Base-by-base conservation (phyloP, 306 rosid genomes). In the Potentilla sterilis region DNA sequence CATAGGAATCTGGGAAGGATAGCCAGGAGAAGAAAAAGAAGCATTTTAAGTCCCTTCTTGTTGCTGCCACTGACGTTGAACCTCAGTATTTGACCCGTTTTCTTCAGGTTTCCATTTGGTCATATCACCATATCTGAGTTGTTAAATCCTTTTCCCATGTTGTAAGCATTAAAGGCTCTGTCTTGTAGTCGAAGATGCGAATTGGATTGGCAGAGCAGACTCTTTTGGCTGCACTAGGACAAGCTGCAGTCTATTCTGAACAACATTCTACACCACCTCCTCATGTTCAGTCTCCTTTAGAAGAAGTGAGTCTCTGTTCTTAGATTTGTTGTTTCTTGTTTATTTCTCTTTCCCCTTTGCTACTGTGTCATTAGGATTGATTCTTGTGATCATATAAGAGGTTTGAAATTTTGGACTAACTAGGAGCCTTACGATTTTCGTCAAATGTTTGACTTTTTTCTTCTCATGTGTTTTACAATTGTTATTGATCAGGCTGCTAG, bases 1-100 rank as follows among this genome's bases (percentile, higher is more conserved):
- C 51, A 6, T 79, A 92, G 99, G 99, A 92, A 89, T 87, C 97
- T 84, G 97, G 99, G 72, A 92, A 88, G 86, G 97, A 90, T 68
- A 92, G 99, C 82, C 97, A 86, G 79, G 96, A 95, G 84, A 95
- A 89, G 88, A 89, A 95, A 88, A 95, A 89, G 81, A 89, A 88
- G 83, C 96, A 81, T 78, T 89, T 95, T 72, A 89, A 90, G 90
- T 84, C 90, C 76, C 93, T 95, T 77, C 89, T 95, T 84, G 96
- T 92, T 70, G 96, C 97, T 72, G 96, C 99, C 78, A 87, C 97
- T 64, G 97, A 90, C 76, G 88, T 93, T 67, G 99, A 95, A 85
- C 97, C 97, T 72, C 88, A 73, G 73, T 95, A 95, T 81, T 83
- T 92, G 77, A 92, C 89, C 77, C 88, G 97, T 47, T 83, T 95